phyloP scores from a whole-genome alignment of 2,329 filamentous ascomycete species.

The Herpotrichia juniperi region DNA sequence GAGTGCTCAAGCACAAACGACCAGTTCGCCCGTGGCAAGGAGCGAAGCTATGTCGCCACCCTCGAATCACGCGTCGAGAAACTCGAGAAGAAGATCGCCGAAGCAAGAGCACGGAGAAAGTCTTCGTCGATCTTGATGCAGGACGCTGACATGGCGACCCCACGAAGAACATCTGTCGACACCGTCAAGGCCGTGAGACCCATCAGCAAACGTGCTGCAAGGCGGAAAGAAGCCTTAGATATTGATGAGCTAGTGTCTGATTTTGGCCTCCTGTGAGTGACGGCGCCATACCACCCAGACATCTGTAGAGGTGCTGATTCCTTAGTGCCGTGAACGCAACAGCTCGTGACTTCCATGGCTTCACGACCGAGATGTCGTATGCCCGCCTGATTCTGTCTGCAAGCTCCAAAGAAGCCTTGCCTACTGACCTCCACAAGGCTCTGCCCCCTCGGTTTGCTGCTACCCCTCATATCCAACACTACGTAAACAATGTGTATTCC shows the following conservation, averaged over 20 bases:
- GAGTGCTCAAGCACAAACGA: slow-evolving; percentile 96
- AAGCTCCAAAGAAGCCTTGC: slow-evolving; percentile 74
- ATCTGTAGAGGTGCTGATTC: not conserved
- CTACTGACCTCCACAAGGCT: slow-evolving; percentile 62
- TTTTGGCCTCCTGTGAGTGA: slow-evolving; percentile 82
- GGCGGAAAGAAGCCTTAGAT: slow-evolving; percentile 75
- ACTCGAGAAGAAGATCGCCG: slow-evolving; percentile 75
- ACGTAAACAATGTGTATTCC: slow-evolving; percentile 80
- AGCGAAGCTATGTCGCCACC: slow-evolving; percentile 94
- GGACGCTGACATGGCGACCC: slow-evolving; percentile 61
- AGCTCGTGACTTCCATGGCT: slow-evolving; percentile 89
- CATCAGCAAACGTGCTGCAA: slow-evolving; percentile 49
- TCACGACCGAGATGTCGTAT: slow-evolving; percentile 89
- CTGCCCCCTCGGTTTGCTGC: slow-evolving; percentile 76
- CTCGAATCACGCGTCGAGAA: slow-evolving; percentile 91
- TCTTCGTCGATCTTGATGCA: slow-evolving; percentile 74
- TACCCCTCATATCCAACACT: slow-evolving; percentile 76
- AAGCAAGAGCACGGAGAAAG: slow-evolving; percentile 70
- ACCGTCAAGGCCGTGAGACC: slow-evolving; percentile 39
- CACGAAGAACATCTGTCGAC: slow-evolving; percentile 54
- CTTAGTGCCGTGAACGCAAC: slow-evolving; percentile 89
- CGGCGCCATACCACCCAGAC: too few species aligned
- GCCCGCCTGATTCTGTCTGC: slow-evolving; percentile 86
- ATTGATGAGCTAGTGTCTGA: slow-evolving; percentile 93
- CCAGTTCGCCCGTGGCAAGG: slow-evolving; percentile 93